These are phyloP conservation scores for Leptographium flavum DNA, from an alignment of 2,329 filamentous ascomycete genomes.

Conservation along the genomic window DNA sequence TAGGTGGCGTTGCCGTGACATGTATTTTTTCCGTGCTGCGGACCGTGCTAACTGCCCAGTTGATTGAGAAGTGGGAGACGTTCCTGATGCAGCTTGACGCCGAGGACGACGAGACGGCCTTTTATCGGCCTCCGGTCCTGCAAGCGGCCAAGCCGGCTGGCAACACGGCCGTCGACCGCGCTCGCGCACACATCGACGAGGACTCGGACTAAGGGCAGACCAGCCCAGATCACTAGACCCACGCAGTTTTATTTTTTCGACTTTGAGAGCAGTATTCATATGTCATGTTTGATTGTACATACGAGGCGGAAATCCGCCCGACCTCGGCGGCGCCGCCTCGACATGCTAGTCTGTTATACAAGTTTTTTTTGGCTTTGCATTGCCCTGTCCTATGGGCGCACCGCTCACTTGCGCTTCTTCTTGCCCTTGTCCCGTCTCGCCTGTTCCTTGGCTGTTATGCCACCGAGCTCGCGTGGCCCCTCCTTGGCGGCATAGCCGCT, in stretches of 20 bases:
- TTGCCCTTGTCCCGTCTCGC: slow-evolving; percentile 27
- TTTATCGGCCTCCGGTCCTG: slow-evolving; percentile 50
- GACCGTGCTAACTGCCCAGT: slow-evolving; percentile 21
- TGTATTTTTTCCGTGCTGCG: neutral
- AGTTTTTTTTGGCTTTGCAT: neutral
- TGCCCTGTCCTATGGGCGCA: neutral
- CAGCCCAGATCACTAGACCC: too few relatives aligned
- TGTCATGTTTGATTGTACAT: slow-evolving; percentile 15
- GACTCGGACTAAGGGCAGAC: slow-evolving; percentile 35
- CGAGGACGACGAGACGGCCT: slow-evolving; percentile 66
- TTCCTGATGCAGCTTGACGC: slow-evolving; percentile 93
- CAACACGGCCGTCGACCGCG: slow-evolving; percentile 45
- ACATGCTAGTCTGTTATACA: slow-evolving; percentile 1
- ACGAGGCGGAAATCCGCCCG: slow-evolving; percentile 1
- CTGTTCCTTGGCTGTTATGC: slow-evolving; percentile 24
- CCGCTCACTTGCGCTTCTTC: slow-evolving; percentile 18
- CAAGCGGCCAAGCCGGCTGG: slow-evolving; percentile 31
- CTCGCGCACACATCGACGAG: slow-evolving; percentile 42
- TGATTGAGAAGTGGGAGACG: slow-evolving; percentile 91
- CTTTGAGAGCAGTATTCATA: neutral
- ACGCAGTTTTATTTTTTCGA: neutral
- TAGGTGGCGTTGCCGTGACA: slow-evolving; percentile 30
- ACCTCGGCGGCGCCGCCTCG: neutral
- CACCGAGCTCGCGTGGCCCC: slow-evolving; percentile 22
- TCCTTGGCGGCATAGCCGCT: slow-evolving; percentile 31